A percentile compares a stretch with the other conserved stretches of the same genome.
Evolutionary conservation across 371 early-diverging fungal species (phyloP).

Genomic region (Mucor saturninus): DNA sequence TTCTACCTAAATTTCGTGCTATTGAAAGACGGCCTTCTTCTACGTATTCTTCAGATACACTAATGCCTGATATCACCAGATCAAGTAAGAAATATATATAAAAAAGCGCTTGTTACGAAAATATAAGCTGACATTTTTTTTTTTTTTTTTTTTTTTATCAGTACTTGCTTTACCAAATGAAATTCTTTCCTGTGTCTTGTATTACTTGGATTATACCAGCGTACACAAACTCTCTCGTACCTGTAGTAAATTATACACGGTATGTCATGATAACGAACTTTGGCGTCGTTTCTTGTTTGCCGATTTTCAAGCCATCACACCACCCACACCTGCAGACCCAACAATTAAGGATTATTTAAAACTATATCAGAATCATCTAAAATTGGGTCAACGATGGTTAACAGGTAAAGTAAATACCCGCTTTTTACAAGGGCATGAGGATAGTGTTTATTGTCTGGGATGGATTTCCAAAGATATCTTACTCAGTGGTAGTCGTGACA

Average conservation of each 20-base stretch:
- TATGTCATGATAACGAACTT: constrained; percentile 31
- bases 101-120: background rate
- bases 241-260: constrained; percentile 19
- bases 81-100: constrained; percentile 9
- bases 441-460: constrained; percentile 95
- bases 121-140: background rate
- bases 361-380: constrained; percentile 34
- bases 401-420: constrained; percentile 40
- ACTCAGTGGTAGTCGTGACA: constrained; percentile 93
- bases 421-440: constrained; percentile 80
- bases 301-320: constrained; percentile 27
- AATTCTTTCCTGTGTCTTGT: constrained; percentile 29
- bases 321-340: constrained; percentile 1
- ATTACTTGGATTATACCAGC: constrained; percentile 29
- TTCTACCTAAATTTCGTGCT: constrained; percentile 25
- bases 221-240: constrained; percentile 34
- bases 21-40: constrained; percentile 20
- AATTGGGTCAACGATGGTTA: constrained; percentile 40
- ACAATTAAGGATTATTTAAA: constrained; percentile 5
- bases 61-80: constrained; percentile 1
- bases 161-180: constrained; percentile 29
- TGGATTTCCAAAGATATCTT: constrained; percentile 71
- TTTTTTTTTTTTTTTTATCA: background rate
- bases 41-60: constrained; percentile 1
- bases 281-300: constrained; percentile 33